Percentiles rank a stretch among this genome's conserved stretches.
phyloP scores from a whole-genome alignment of 2,329 filamentous ascomycete species.

The Fusarium illudens region DNA sequence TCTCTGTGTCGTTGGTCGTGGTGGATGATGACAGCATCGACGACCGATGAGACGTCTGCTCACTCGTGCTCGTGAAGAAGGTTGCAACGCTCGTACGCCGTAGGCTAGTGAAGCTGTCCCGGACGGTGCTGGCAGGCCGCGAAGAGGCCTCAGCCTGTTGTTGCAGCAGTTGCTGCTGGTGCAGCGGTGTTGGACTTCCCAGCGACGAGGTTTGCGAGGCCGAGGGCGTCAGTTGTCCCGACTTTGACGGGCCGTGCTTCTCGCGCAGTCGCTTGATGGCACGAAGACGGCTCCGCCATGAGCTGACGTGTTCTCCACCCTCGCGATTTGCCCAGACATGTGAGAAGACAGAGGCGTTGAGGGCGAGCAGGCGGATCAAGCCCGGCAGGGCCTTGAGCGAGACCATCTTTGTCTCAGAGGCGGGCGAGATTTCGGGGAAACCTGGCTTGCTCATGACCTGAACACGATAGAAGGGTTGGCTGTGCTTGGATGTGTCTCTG shows the following conservation, averaged over 20 bases:
- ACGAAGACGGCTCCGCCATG: slow-evolving; percentile 86
- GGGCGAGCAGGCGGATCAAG: slow-evolving; percentile 86
- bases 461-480: slow-evolving; percentile 80
- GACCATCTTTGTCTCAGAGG: slow-evolving; percentile 88
- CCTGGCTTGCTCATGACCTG: slow-evolving; percentile 87
- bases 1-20: slow-evolving; percentile 64
- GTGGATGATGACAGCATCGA: slow-evolving; percentile 64
- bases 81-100: slow-evolving; percentile 71
- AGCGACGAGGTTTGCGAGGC: slow-evolving; percentile 45
- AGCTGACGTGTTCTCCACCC: slow-evolving; percentile 83
- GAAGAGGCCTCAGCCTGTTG: slow-evolving; percentile 41
- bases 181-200: slow-evolving; percentile 37
- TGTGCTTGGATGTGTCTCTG: slow-evolving; percentile 53
- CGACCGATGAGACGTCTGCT: slow-evolving; percentile 65
- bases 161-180: slow-evolving; percentile 35
- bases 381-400: slow-evolving; percentile 81
- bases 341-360: slow-evolving; percentile 94
- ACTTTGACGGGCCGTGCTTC: slow-evolving; percentile 62
- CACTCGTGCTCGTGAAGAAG: slow-evolving; percentile 67
- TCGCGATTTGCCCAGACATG: slow-evolving; percentile 84
- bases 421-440: slow-evolving; percentile 91
- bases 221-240: slow-evolving; percentile 37
- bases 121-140: slow-evolving; percentile 59
- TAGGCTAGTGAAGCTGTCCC: slow-evolving; percentile 69
- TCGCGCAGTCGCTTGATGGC: slow-evolving; percentile 87